A percentile compares a stretch with the other conserved stretches of the same genome.
Conservation (phyloP, 257 asterid species). For the Ocimum tenuiflorum region DNA sequence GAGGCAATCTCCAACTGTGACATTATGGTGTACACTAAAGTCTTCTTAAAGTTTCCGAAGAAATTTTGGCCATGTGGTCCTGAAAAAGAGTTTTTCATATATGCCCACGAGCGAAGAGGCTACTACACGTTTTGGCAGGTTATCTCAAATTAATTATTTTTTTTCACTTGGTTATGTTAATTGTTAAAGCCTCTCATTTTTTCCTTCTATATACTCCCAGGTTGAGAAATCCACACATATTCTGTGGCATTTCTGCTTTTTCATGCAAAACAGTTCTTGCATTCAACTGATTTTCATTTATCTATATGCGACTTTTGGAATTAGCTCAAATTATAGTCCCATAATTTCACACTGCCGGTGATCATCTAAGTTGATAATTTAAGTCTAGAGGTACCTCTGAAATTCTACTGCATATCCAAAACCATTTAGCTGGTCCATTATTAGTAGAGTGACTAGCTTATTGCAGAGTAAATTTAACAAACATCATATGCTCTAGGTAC, state of each 20-base stretch:
- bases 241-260: not conserved
- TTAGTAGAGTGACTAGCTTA: too few species aligned
- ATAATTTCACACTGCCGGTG: not conserved
- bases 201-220: not conserved
- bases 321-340: not conserved
- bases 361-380: not conserved
- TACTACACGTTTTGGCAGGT: conserved; percentile 99
- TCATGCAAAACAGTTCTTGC: not conserved
- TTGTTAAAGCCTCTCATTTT: not conserved
- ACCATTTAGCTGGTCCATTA: not conserved
- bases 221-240: not conserved
- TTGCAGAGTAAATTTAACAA: too few species aligned
- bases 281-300: not conserved
- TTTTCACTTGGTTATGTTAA: not conserved
- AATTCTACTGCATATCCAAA: not conserved
- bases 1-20: conserved; percentile 72
- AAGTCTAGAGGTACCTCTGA: too few species aligned
- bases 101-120: conserved; percentile 83
- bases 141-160: not conserved
- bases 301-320: not conserved
- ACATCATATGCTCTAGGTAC: too few species aligned
- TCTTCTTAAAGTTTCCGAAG: conserved; percentile 68
- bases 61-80: conserved; percentile 92
- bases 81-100: conserved; percentile 80
- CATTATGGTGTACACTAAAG: conserved; percentile 80